Evolutionary conservation across 768 basidiomycete genomes (phyloP), one percentile per base, ranked within the genome.

Genomic region (Termitomyces sp.): DNA sequence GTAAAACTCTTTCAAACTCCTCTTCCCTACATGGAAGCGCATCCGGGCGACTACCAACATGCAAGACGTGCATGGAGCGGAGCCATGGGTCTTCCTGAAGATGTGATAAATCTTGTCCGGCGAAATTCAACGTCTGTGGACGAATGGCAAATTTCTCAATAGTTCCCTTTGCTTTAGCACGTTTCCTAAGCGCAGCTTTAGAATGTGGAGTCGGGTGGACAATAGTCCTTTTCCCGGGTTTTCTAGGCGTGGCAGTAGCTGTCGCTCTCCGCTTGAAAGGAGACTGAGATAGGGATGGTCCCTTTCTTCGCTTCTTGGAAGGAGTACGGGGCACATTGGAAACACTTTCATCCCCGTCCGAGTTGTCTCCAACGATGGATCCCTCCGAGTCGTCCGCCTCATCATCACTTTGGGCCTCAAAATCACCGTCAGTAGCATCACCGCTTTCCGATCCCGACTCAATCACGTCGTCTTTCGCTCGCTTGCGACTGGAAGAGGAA

Each of bases 21-120:
- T 86, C 86, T 59, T 94, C 91, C 50, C 97, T 78, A 74, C 96
- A 96, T 4, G 95, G 95, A 45, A 99, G 75, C 31, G 85, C 81
- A 65, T 96, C 93, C 1, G 97, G 96, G 7, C 96, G 83, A 55
- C 92, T 91, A 1, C 92, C 93, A 14, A 98, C 97, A 70, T 98
- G 97, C 52, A 98, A 72, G 12, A 93, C 84, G 70, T 94, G 88
- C 87, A 96, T 91, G 6, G 93, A 89, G 9, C 94, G 82, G 57
- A 94, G 72, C 86, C 91, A 96, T 2, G 93, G 87, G 68, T 96
- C 90, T 43, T 80, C 71, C 2, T 89, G 87, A 3, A 92, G 72
- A 63, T 82, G 83, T 31, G 76, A 78, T 69, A 83, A 73, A 66
- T 76, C 79, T 8, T 72, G 64, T 37, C 67, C 48, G 73, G 73